A percentile compares a stretch with the other conserved stretches of the same genome.
phyloP scores from a whole-genome alignment of 2,329 filamentous ascomycete genomes.

The Aspergillus pseudoviridinutans region DNA sequence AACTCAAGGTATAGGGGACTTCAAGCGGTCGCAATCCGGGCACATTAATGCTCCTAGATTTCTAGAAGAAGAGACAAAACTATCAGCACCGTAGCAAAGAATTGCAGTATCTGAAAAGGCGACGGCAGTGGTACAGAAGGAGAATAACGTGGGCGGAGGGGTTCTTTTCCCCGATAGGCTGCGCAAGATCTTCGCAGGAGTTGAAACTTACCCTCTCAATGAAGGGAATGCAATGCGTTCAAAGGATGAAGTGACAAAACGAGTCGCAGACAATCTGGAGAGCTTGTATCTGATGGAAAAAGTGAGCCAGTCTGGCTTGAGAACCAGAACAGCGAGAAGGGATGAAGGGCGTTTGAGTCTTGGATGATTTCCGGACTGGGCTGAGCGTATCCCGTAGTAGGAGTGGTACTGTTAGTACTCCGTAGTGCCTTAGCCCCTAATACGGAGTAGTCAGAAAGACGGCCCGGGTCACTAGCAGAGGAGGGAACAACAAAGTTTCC shows the following conservation, averaged over 20 bases:
- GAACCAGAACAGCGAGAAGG: not conserved
- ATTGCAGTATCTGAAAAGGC: slow-evolving; percentile 3
- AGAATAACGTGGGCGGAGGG: slow-evolving; percentile 17
- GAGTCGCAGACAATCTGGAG: not conserved
- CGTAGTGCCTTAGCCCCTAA: slow-evolving; percentile 1
- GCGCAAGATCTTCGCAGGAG: slow-evolving; percentile 3
- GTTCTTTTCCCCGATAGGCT: slow-evolving; percentile 14
- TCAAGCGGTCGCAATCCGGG: slow-evolving; percentile 1
- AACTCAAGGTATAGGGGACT: not conserved
- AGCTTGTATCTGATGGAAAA: not conserved
- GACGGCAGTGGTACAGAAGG: slow-evolving; percentile 7
- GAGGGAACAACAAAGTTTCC: not conserved
- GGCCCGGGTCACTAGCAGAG: slow-evolving; percentile 1
- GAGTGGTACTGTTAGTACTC: not conserved
- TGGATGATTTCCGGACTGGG: not conserved
- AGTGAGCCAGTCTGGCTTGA: not conserved
- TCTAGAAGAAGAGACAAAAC: slow-evolving; percentile 10
- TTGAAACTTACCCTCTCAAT: slow-evolving; percentile 13
- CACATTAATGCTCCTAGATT: slow-evolving; percentile 1
- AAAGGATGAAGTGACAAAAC: not conserved
- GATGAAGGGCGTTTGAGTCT: not conserved
- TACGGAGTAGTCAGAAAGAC: slow-evolving; percentile 4
- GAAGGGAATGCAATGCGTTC: slow-evolving; percentile 8
- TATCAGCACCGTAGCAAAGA: slow-evolving; percentile 12
- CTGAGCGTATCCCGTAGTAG: not conserved